A percentile compares a stretch with the other conserved stretches of the same genome.
Evolutionary conservation across 2,329 filamentous ascomycete species (phyloP).

Genomic region (Arthrocladium fulminans): DNA sequence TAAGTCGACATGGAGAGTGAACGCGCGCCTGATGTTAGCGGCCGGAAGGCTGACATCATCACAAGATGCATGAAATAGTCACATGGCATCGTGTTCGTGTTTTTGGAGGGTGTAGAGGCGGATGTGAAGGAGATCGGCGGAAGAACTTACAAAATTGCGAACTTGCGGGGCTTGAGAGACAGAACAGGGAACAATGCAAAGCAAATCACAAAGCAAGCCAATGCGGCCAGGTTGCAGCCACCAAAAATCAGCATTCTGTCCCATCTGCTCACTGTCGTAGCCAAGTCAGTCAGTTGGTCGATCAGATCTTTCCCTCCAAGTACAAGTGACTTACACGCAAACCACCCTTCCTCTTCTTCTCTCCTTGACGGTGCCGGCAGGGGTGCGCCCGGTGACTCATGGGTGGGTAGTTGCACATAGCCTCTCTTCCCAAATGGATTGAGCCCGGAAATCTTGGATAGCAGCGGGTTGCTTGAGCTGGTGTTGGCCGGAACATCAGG

Average conservation of each 20-base stretch:
- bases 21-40: slow-evolving; percentile 5
- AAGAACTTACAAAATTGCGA: slow-evolving; percentile 87
- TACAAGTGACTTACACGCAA: slow-evolving; percentile 66
- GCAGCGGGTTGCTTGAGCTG: slow-evolving; percentile 58
- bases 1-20: background rate
- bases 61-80: slow-evolving; percentile 19
- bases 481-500: slow-evolving; percentile 66
- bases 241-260: slow-evolving; percentile 88
- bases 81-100: slow-evolving; percentile 16
- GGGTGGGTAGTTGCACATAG: slow-evolving; percentile 83
- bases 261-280: slow-evolving; percentile 78
- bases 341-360: slow-evolving; percentile 93
- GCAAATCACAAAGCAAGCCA: slow-evolving; percentile 86
- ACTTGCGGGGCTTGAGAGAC: slow-evolving; percentile 75
- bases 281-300: slow-evolving; percentile 17
- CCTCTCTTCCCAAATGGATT: slow-evolving; percentile 78
- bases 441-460: slow-evolving; percentile 71
- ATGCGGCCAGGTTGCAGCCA: slow-evolving; percentile 79
- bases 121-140: slow-evolving; percentile 8
- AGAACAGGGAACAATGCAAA: slow-evolving; percentile 84
- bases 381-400: slow-evolving; percentile 72
- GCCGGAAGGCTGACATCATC: slow-evolving; percentile 22
- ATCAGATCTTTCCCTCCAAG: no score
- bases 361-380: slow-evolving; percentile 73
- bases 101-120: slow-evolving; percentile 20